phyloP scores from a whole-genome alignment of 371 early-diverging fungal genomes.

The Conidiobolus incongruus region DNA sequence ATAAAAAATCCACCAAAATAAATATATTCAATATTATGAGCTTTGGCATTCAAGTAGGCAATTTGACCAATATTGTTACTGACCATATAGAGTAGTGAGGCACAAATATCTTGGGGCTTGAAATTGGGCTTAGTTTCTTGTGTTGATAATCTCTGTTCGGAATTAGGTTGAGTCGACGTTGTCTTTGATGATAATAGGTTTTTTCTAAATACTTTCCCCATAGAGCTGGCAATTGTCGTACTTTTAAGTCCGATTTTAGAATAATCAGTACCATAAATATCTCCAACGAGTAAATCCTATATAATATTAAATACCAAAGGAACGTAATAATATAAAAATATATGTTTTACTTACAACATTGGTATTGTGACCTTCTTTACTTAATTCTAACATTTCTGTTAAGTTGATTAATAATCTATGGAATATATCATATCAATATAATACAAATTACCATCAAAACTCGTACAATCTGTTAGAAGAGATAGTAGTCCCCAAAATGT shows the following conservation, averaged over 20 bases:
- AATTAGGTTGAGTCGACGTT: slow-evolving; percentile 26
- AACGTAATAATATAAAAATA: background rate
- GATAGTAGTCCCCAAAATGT: slow-evolving; percentile 91
- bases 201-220: slow-evolving; percentile 87
- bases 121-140: too few species aligned
- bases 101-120: slow-evolving; percentile 56
- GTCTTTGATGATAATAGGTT: slow-evolving; percentile 11
- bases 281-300: slow-evolving; percentile 78
- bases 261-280: slow-evolving; percentile 86
- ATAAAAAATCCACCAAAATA: slow-evolving; percentile 96
- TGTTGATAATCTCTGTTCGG: too few species aligned
- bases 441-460: slow-evolving; percentile 48
- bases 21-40: slow-evolving; percentile 70
- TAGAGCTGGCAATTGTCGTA: slow-evolving; percentile 79
- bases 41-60: slow-evolving; percentile 84
- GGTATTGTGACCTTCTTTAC: slow-evolving; percentile 75
- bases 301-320: too few species aligned
- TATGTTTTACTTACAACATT: slow-evolving; percentile 25
- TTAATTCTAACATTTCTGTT: slow-evolving; percentile 78
- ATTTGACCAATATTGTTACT: slow-evolving; percentile 96
- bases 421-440: background rate
- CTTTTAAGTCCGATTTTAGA: slow-evolving; percentile 69
- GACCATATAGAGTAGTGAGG: slow-evolving; percentile 75
- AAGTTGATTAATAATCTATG: background rate
- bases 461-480: slow-evolving; percentile 52